Conservation (phyloP, 306 rosid species). For the Vigna reflexopilosa region DNA sequence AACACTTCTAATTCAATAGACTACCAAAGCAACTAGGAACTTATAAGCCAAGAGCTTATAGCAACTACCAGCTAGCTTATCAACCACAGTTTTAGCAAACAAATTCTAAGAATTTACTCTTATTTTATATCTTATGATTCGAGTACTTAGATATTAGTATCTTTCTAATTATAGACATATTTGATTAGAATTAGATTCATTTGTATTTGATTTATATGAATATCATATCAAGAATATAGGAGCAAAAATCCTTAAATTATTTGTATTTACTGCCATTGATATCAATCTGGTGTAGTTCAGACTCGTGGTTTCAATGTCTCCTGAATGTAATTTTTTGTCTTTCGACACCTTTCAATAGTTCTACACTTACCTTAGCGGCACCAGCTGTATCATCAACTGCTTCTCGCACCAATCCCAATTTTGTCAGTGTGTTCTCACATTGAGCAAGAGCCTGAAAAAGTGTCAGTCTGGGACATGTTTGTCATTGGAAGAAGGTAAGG, state of each 20-base stretch:
- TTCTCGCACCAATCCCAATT: conserved; percentile 84
- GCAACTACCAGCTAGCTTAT: too few relatives aligned
- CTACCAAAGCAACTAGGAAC: too few relatives aligned
- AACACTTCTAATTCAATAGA: too few relatives aligned
- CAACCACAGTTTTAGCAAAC: too few relatives aligned
- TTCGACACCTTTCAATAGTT: conserved; percentile 38
- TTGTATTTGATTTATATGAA: too few relatives aligned
- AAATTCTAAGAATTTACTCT: too few relatives aligned
- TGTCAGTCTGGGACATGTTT: conserved; percentile 37
- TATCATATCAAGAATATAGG: background rate
- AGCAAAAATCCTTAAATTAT: background rate
- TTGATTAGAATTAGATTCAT: too few relatives aligned
- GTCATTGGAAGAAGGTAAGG: conserved; percentile 30
- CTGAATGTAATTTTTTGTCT: background rate
- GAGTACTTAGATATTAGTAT: too few relatives aligned
- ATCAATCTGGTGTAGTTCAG: background rate
- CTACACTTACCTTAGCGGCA: conserved; percentile 81
- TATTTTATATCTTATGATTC: too few relatives aligned
- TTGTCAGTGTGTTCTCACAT: conserved; percentile 89
- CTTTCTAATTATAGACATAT: too few relatives aligned
- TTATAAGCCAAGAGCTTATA: too few relatives aligned
- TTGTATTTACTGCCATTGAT: background rate
- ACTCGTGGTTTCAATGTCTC: background rate
- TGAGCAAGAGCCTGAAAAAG: conserved; percentile 94
- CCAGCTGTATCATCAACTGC: conserved; percentile 97